Percentiles rank a stretch among this genome's conserved stretches.
These are phyloP conservation scores for Pelargonium exstipulatum DNA, from an alignment of 441 rosid species.

Conservation along the genomic window DNA sequence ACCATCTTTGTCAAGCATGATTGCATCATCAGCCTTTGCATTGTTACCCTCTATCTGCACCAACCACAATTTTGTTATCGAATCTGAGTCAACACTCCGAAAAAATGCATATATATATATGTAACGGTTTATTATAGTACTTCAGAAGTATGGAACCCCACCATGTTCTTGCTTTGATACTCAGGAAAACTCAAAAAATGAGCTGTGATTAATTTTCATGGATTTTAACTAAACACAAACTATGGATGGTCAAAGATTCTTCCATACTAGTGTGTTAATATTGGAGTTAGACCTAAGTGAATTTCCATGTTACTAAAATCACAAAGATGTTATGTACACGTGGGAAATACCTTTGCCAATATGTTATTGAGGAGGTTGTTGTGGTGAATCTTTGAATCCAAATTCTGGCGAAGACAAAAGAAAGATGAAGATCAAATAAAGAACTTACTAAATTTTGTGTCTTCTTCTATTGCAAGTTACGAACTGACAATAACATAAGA, in stretches of 20 bases:
- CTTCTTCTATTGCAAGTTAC: too few relatives aligned
- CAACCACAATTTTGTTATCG: slow-evolving; percentile 14
- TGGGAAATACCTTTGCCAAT: slow-evolving; percentile 64
- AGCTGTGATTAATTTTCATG: too few relatives aligned
- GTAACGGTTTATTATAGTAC: background rate
- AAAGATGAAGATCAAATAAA: slow-evolving; percentile 12
- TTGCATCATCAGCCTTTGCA: slow-evolving; percentile 68
- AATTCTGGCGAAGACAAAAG: slow-evolving; percentile 38
- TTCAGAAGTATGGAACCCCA: too few relatives aligned
- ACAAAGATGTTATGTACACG: background rate
- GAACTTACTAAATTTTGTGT: background rate
- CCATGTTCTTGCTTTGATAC: background rate
- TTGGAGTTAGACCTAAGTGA: background rate
- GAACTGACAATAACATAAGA: background rate
- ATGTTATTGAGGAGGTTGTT: slow-evolving; percentile 89
- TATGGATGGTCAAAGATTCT: background rate
- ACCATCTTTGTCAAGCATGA: slow-evolving; percentile 92
- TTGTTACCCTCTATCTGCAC: slow-evolving; percentile 82
- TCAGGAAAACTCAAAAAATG: background rate
- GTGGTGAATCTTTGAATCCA: slow-evolving; percentile 94
- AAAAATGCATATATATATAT: background rate
- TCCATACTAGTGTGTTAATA: too few relatives aligned
- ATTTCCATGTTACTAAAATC: background rate
- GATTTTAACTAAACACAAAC: background rate
- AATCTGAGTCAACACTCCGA: slow-evolving; percentile 3